A percentile compares a stretch with the other conserved stretches of the same genome.
Conservation (phyloP, 495 filamentous ascomycete genomes). For the Eremomyces bilateralis region DNA sequence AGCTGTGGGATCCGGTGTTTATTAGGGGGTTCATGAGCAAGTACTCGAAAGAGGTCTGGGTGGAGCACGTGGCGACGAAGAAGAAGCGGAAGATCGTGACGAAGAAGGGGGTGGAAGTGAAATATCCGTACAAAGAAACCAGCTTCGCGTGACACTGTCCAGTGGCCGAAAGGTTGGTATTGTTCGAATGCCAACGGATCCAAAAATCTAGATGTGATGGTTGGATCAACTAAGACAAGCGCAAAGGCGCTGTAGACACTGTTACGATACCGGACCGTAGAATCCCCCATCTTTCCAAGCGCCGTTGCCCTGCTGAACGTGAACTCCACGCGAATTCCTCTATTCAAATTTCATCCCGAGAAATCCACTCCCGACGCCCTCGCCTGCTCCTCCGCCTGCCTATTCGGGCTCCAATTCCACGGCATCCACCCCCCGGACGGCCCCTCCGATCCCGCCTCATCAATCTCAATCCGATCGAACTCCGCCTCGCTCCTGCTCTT, state of each 20-base stretch:
- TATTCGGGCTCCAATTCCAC: constrained; percentile 28
- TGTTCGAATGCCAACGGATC: too few species aligned
- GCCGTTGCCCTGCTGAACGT: too few species aligned
- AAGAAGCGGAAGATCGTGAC: constrained; percentile 73
- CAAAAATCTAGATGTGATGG: too few species aligned
- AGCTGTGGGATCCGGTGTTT: constrained; percentile 91
- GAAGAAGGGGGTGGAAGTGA: constrained; percentile 48
- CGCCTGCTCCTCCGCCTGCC: constrained; percentile 4
- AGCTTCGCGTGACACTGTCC: neutral
- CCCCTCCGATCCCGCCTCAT: constrained; percentile 28
- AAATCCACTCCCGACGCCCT: constrained; percentile 8
- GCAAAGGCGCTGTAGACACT: too few species aligned
- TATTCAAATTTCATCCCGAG: too few species aligned
- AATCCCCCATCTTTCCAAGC: too few species aligned
- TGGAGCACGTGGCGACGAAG: constrained; percentile 65
- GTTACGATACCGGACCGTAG: too few species aligned
- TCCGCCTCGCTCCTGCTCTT: constrained; percentile 58
- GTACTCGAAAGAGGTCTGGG: constrained; percentile 55
- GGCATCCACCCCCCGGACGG: constrained; percentile 32
- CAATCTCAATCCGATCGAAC: constrained; percentile 65
- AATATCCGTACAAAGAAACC: constrained; percentile 61
- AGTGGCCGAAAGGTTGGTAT: too few species aligned
- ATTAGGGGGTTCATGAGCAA: constrained; percentile 48
- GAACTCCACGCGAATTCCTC: too few species aligned
- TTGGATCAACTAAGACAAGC: constrained; percentile 5